These are phyloP conservation scores for Escovopsis sp. DNA, from an alignment of 2,329 filamentous ascomycete genomes.

Conservation along the genomic window DNA sequence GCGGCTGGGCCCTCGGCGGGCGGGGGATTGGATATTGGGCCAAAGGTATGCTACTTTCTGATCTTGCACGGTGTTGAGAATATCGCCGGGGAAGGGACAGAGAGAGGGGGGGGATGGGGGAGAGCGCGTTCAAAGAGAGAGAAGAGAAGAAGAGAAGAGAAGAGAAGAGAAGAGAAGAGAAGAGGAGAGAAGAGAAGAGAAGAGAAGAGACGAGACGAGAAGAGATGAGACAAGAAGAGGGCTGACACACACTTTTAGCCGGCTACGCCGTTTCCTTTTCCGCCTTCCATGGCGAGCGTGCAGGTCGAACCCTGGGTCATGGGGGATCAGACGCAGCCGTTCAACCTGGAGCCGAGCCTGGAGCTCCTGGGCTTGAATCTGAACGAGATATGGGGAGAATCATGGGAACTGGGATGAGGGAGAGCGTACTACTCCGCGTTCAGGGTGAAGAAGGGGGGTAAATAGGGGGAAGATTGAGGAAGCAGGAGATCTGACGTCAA, in stretches of 20 bases:
- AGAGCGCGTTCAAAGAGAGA: no score
- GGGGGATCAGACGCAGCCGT: constrained; percentile 19
- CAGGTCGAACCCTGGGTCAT: constrained; percentile 23
- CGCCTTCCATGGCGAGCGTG: constrained; percentile 19
- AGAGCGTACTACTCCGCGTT: no score
- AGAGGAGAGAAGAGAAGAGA: no score
- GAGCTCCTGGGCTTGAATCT: constrained; percentile 37
- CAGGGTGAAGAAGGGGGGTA: background rate
- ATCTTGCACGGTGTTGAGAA: no score
- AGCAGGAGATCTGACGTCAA: no score
- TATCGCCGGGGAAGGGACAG: no score
- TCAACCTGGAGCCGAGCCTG: constrained; percentile 38
- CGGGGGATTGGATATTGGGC: constrained; percentile 20
- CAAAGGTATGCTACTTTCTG: constrained; percentile 21
- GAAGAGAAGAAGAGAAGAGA: no score
- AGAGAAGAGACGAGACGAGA: no score
- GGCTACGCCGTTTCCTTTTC: constrained; percentile 25
- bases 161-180: no score
- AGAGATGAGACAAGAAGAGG: background rate
- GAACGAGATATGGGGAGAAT: constrained; percentile 40
- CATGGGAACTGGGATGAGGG: constrained; percentile 28
- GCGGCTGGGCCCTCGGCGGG: constrained; percentile 13
- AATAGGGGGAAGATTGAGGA: background rate
- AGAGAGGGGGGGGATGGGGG: no score
- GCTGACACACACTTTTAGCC: constrained; percentile 22